These are phyloP conservation scores for Dryas octopetala DNA, from an alignment of 306 rosid genomes.

Conservation along the genomic window DNA sequence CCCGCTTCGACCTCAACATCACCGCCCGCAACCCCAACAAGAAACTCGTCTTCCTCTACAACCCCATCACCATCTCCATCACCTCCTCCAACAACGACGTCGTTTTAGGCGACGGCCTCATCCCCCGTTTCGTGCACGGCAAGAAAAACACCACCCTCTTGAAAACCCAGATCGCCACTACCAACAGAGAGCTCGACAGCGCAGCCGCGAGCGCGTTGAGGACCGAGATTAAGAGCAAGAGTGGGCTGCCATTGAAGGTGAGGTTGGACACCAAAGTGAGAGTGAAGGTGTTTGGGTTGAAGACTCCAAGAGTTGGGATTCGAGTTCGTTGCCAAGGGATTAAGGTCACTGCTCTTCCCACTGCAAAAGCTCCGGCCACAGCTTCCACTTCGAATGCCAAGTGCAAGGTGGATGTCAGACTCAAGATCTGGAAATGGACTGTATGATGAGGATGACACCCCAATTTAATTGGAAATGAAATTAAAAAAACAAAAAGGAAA, in stretches of 20 bases:
- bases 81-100: constrained; percentile 29
- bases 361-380: constrained; percentile 65
- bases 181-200: constrained; percentile 31
- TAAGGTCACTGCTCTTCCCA: constrained; percentile 43
- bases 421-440: constrained; percentile 99
- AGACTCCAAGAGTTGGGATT: constrained; percentile 62
- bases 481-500: constrained; percentile 1
- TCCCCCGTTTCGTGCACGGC: constrained; percentile 53
- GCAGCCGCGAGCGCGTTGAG: constrained; percentile 36
- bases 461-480: background rate
- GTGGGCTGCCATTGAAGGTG: constrained; percentile 59
- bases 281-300: constrained; percentile 55
- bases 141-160: constrained; percentile 70
- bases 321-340: constrained; percentile 76
- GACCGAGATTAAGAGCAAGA: constrained; percentile 55
- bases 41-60: constrained; percentile 44
- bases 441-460: constrained; percentile 29
- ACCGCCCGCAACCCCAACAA: constrained; percentile 54
- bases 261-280: constrained; percentile 69
- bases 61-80: constrained; percentile 29
- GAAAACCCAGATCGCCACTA: constrained; percentile 41
- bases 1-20: constrained; percentile 44
- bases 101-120: constrained; percentile 37
- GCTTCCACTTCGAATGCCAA: constrained; percentile 60
- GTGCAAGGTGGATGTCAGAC: constrained; percentile 62